Percentiles rank a stretch among this genome's conserved stretches.
phyloP scores from a whole-genome alignment of 177 flowering plant genomes.

The Vitis hybrid region DNA sequence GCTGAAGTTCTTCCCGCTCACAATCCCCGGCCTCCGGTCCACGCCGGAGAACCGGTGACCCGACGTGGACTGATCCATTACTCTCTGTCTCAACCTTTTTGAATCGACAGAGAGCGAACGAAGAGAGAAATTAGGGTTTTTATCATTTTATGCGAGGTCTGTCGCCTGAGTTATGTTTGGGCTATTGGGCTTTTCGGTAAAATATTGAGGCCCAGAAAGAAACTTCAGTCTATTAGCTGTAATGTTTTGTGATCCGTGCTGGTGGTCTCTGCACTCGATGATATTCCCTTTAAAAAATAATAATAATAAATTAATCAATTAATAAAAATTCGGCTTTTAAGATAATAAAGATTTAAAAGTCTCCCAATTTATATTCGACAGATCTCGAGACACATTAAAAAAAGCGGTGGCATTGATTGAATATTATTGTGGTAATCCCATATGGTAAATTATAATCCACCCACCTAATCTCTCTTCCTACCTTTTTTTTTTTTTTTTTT shows the following conservation, averaged over 20 bases:
- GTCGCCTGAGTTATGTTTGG: not conserved
- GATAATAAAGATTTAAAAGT: no score
- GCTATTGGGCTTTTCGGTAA: not conserved
- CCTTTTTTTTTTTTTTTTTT: no score
- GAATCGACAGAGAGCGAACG: not conserved
- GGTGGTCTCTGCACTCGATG: conserved; percentile 7
- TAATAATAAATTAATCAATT: no score
- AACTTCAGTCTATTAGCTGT: not conserved
- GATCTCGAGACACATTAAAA: no score
- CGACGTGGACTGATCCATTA: conserved; percentile 5
- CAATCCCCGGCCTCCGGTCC: conserved; percentile 22
- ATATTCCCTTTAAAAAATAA: not conserved
- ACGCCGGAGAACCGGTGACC: not conserved
- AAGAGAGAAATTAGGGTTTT: not conserved
- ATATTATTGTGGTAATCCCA: no score
- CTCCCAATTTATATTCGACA: no score
- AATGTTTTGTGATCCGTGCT: not conserved
- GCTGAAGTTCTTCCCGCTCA: conserved; percentile 24
- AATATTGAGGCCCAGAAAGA: not conserved
- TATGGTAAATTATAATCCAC: no score
- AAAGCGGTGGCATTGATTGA: no score
- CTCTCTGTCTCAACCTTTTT: not conserved
- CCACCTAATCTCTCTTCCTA: no score
- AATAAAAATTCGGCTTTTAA: no score
- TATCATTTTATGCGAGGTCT: not conserved